Evolutionary conservation across 495 filamentous ascomycete genomes (phyloP), one percentile per base, ranked within the genome.

Genomic region (Polyplosphaeria fusca): DNA sequence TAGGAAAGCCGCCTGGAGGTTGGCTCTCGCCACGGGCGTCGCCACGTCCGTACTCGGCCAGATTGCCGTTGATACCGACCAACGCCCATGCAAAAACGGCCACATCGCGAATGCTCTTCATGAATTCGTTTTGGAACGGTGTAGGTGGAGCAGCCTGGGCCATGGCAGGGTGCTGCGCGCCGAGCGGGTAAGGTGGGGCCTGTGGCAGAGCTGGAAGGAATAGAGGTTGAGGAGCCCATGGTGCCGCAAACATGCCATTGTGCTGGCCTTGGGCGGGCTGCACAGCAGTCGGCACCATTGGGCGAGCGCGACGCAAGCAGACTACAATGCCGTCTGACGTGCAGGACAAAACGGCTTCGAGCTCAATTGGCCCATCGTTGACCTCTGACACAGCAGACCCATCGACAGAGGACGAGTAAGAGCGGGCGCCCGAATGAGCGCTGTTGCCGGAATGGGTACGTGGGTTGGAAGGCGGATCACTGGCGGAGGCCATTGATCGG

Each of bases 241-340:
- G 87, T 2, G 87, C 85, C 5, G 86, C 86, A 61, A 90, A 91
- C 13, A 89, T 74, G 18, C 87, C 87, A 66, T 86, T 85, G 50
- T 80, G 71, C 62, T 80, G 78, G 2, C 71, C 9, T 5, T 9
- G 9, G 3, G 75, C 69, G 38, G 70, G 69, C 12, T 65, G 52
- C 24, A 64, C 45, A 7, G 67, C 47, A 25, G 75, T 73, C 14
- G 87, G 86, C 37, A 89, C 82, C 2, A 82, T 76, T 16, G 89
- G 84, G 23, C 86, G 77, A 24, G 89, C 88, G 44, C 80, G 82
- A 37, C 89, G 86, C 11, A 95, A 75, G 25, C 92, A 84, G 16
- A 94, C 89, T 7, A 94, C 89, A 12, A 95, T 74, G 11, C 89
- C 89, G 68, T 94, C 90, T 1, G 90, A 94, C 1, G 89, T 91